Percentiles rank a stretch among this genome's conserved stretches.
These are phyloP conservation scores for Neurospora hispaniola DNA, from an alignment of 495 filamentous ascomycete genomes.

Conservation along the genomic window DNA sequence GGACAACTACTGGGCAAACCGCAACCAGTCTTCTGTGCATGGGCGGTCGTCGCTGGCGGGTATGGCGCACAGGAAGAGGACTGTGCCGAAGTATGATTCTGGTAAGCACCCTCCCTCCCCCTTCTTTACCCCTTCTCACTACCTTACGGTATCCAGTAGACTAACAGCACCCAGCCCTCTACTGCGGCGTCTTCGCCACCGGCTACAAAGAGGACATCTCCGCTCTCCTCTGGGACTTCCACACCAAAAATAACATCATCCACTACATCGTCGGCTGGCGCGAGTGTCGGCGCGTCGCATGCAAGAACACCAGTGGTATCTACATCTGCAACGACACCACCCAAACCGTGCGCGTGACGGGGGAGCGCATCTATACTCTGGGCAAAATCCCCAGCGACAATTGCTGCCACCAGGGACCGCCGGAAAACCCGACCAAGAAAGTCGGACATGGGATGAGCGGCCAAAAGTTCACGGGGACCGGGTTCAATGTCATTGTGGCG, in stretches of 20 bases:
- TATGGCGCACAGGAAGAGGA: not conserved
- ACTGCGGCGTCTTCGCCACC: slow-evolving; percentile 10
- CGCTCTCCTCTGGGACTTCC: not conserved
- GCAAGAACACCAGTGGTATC: slow-evolving; percentile 4
- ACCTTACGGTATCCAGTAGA: too few species aligned
- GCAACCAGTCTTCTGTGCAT: not conserved
- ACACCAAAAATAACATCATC: not conserved
- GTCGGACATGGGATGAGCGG: not conserved
- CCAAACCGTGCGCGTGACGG: not conserved
- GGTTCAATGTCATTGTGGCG: slow-evolving; percentile 1
- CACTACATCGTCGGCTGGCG: slow-evolving; percentile 1
- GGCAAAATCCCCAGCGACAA: not conserved
- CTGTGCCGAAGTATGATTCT: not conserved
- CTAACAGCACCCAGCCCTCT: not conserved
- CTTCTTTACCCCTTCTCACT: not conserved
- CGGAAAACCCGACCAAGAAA: rapidly evolving
- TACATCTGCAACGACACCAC: slow-evolving; percentile 15
- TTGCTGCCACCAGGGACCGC: slow-evolving; percentile 1
- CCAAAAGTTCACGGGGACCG: slow-evolving; percentile 1
- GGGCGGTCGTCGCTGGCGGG: not conserved
- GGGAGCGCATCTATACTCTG: not conserved
- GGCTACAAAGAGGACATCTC: not conserved
- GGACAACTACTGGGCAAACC: not conserved
- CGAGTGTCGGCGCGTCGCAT: slow-evolving; percentile 1
- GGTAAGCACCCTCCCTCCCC: not conserved